phyloP scores from a whole-genome alignment of 2,329 filamentous ascomycete species.

The Claviceps digitariae region DNA sequence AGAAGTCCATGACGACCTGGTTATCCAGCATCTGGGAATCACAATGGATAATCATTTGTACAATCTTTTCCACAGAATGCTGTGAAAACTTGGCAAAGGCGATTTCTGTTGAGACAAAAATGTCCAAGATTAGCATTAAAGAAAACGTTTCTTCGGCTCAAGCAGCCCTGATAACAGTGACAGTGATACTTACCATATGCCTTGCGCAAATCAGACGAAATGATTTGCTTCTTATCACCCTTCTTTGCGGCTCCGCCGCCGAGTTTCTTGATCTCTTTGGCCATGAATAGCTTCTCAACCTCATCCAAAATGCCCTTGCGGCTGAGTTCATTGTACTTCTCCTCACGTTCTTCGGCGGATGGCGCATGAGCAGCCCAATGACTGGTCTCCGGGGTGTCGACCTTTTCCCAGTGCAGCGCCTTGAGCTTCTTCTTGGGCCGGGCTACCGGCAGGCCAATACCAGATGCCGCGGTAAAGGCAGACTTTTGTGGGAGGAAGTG shows the following conservation, averaged over 20 bases:
- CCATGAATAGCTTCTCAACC: constrained; percentile 93
- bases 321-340: constrained; percentile 88
- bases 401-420: constrained; percentile 98
- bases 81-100: constrained; percentile 89
- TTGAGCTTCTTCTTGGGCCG: constrained; percentile 99
- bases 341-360: constrained; percentile 79
- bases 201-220: constrained; percentile 79
- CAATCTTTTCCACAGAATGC: constrained; percentile 67
- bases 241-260: constrained; percentile 60
- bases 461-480: constrained; percentile 36
- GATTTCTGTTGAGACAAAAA: constrained; percentile 45
- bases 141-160: not conserved
- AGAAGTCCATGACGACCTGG: constrained; percentile 86
- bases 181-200: constrained; percentile 50
- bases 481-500: constrained; percentile 60
- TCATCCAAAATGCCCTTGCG: constrained; percentile 93
- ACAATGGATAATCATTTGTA: constrained; percentile 90
- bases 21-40: constrained; percentile 83
- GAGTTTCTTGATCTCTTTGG: constrained; percentile 87
- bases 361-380: constrained; percentile 83
- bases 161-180: not conserved
- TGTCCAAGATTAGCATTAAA: not conserved
- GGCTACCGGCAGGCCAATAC: constrained; percentile 62
- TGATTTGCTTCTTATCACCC: constrained; percentile 95
- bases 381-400: constrained; percentile 80